Base-by-base conservation (phyloP, 176 grass and related monocot species). In the Musa acuminata region DNA sequence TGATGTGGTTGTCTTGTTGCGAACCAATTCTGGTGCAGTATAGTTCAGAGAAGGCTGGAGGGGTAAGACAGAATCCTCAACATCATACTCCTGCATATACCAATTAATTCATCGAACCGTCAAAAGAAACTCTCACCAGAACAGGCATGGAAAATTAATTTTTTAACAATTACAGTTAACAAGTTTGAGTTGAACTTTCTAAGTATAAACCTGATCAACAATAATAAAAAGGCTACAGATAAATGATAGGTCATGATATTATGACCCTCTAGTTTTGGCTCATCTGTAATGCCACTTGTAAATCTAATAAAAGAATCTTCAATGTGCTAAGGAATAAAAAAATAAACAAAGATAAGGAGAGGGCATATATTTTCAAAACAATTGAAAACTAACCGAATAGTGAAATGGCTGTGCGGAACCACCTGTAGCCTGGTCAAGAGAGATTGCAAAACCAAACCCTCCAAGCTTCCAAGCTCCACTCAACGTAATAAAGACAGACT, bases 391-490 rank as follows among this genome's bases (percentile, higher is more conserved):
- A 78, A 99, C 96, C 84, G 86, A 85, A 87, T 91, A 99, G 75
- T 99, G 96, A 79, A 99, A 99, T 84, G 84, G 86, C 71, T 95
- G 91, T 8, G 79, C 71, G 52, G 91, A 93, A 84, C 88, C 83
- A 76, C 84, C 88, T 49, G 84, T 89, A 25, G 84, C 74, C 87
- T 94, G 91, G 67, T 92, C 96, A 79, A 87, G 53, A 48, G 91
- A 84, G 75, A 99, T 77, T 78, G 96, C 85, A 86, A 99, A 99
- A 59, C 96, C 88, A 83, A 99, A 99, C 23, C 91, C 96, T 74
- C 96, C 96, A 84, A 99, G 91, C 78, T 99, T 99, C 96, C 96
- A 99, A 78, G 96, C 92, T 82, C 96, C 96, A 74, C 84, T 99
- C 57, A 84, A 89, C 67, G 96, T 99, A 57, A 99, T 92, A 87